phyloP scores from a whole-genome alignment of 2,329 filamentous ascomycete species.

The Xylariaceae sp. region DNA sequence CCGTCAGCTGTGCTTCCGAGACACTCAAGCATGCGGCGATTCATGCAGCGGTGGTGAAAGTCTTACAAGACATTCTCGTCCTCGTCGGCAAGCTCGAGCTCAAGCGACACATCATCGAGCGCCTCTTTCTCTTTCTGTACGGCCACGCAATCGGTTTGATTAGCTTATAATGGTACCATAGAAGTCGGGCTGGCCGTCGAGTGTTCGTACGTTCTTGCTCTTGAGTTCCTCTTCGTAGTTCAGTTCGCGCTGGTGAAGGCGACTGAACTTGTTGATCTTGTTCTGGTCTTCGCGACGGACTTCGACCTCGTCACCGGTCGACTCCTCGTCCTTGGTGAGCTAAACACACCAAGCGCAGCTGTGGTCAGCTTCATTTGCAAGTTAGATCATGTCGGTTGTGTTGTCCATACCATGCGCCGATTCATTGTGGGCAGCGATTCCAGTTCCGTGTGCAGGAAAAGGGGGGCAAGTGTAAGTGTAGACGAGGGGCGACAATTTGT shows the following conservation, averaged over 20 bases:
- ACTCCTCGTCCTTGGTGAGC: conserved; percentile 94
- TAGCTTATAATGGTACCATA: conserved; percentile 16
- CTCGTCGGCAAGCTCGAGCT: conserved; percentile 92
- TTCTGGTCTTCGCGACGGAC: conserved; percentile 96
- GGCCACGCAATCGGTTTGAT: conserved; percentile 24
- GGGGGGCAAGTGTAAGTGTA: neutral
- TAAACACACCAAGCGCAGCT: conserved; percentile 34
- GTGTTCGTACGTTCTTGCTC: conserved; percentile 59
- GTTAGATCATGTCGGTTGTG: neutral
- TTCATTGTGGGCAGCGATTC: conserved; percentile 27
- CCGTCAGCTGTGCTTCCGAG: conserved; percentile 1
- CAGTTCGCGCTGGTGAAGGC: conserved; percentile 81
- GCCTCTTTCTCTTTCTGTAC: conserved; percentile 95
- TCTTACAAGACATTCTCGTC: conserved; percentile 86
- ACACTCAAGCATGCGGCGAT: neutral
- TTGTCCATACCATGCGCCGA: conserved; percentile 31
- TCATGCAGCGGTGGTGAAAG: neutral
- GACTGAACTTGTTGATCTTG: conserved; percentile 97
- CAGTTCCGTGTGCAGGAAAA: neutral
- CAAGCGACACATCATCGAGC: conserved; percentile 82
- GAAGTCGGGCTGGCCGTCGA: neutral
- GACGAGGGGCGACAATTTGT: conserved; percentile 9
- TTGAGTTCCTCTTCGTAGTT: conserved; percentile 74
- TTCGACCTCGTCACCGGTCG: conserved; percentile 71
- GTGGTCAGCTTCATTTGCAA: conserved; percentile 11